Evolutionary conservation across 768 basidiomycete genomes (phyloP), one percentile per base, ranked within the genome.

Genomic region (Naganishia randhawae): DNA sequence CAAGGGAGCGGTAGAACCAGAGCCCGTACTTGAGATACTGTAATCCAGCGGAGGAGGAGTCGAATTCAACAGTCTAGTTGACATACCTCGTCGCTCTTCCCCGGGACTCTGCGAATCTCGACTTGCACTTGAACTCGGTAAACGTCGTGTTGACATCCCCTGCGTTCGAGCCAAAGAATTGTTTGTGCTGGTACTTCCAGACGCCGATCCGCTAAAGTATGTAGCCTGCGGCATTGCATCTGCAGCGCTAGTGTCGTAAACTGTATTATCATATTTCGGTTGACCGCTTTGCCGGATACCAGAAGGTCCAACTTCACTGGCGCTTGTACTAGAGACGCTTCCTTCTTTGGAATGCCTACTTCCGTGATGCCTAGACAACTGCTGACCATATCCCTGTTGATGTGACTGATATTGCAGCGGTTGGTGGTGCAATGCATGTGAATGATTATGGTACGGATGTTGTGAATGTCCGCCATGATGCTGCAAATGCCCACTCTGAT

Each of bases 331-430:
- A 39, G 76, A 75, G 14, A 74, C 39, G 55, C 74, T 75, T 17
- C 76, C 77, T 39, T 75, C 74, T 63, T 76, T 77, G 0, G 77
- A 77, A 67, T 74, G 75, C 16, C 74, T 69, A 61, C 74, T 74
- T 2, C 66, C 66, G 22, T 55, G 57, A 25, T 61, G 57, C 10
- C 57, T 5, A 27, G 37, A 39, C 27, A 41, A 17, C 25, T 11
- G 37, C 16, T 61, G 57, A 41, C 37, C 39, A 22, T 39, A 41
- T 25, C 57, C 57, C 5, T 35, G 31, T 2, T 61, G 57, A 1
- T 22, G 16, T 39, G 29, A 25, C 10, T 61, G 27, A 25, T 61
- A 19, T 14, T 25, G 37, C 2, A 39, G 57, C 37, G 57, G 57
- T 14, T 61, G 57, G 41, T 61, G 37, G 29, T 61, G 37, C 19